Percentiles rank a stretch among this genome's conserved stretches.
Conservation (phyloP, 257 asterid genomes). For the Jacaranda copaia region DNA sequence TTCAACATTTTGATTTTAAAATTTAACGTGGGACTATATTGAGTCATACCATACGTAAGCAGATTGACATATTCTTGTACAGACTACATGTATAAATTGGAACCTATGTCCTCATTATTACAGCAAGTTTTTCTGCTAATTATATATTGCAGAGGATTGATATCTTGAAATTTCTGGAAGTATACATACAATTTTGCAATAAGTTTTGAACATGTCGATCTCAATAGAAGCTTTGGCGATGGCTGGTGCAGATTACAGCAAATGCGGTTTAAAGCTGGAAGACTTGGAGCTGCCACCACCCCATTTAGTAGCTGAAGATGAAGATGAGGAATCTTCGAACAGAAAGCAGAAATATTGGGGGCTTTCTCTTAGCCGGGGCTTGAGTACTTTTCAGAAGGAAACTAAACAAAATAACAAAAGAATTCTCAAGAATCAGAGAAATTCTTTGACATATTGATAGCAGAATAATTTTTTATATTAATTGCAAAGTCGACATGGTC, state of each 20-base stretch:
- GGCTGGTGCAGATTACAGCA: conserved; percentile 30
- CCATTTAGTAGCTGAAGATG: conserved; percentile 18
- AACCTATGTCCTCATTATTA: background rate
- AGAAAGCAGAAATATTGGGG: background rate
- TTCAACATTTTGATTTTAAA: background rate
- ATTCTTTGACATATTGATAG: too few species aligned
- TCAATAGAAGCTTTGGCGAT: conserved; percentile 34
- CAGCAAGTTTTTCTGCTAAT: background rate
- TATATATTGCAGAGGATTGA: background rate
- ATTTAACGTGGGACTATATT: background rate
- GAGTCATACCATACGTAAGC: background rate
- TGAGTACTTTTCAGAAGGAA: too few species aligned
- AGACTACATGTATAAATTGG: background rate
- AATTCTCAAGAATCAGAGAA: too few species aligned
- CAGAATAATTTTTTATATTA: too few species aligned
- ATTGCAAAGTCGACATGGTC: too few species aligned
- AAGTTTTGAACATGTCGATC: background rate
- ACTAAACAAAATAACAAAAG: too few species aligned
- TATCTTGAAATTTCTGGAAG: background rate
- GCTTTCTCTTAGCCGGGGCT: background rate
- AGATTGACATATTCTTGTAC: background rate
- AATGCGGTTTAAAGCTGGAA: background rate
- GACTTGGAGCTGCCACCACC: conserved; percentile 5
- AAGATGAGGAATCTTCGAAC: background rate
- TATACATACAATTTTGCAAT: background rate